Evolutionary conservation across 2,329 filamentous ascomycete genomes (phyloP).

Genomic region (Colletotrichum sp.): DNA sequence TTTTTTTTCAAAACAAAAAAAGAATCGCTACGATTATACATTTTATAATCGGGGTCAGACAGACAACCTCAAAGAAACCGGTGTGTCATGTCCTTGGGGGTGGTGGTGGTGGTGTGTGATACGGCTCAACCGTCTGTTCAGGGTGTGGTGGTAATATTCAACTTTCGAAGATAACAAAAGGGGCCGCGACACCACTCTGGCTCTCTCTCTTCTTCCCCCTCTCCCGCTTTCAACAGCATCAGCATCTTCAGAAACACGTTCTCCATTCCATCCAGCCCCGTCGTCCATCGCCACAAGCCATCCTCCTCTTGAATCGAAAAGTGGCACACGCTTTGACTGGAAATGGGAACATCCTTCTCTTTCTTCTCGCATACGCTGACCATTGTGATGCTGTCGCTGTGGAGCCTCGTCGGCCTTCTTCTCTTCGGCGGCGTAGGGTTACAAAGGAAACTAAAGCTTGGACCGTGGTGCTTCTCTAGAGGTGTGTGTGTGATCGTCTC

Average conservation of each 20-base stretch:
- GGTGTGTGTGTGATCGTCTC: neutral
- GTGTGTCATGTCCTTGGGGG: neutral
- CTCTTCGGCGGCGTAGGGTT: neutral
- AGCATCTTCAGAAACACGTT: neutral
- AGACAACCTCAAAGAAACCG: neutral
- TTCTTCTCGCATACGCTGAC: neutral
- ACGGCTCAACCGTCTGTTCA: constrained; percentile 7
- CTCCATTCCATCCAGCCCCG: neutral
- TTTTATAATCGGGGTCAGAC: constrained; percentile 4
- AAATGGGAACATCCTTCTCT: neutral
- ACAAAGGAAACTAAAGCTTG: constrained; percentile 1
- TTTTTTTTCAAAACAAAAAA: neutral
- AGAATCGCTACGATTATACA: constrained; percentile 19
- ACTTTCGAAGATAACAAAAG: neutral
- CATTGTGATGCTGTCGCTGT: neutral
- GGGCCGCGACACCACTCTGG: neutral
- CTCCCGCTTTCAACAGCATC: neutral
- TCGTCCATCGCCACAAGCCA: neutral
- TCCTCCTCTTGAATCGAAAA: neutral
- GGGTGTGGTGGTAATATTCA: neutral
- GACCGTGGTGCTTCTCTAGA: constrained; percentile 11
- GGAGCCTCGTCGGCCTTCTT: neutral
- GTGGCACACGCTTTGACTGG: neutral
- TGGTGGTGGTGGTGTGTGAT: neutral
- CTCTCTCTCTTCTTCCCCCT: neutral